Evolutionary conservation across 2,329 filamentous ascomycete species (phyloP).

Genomic region (Onygenales sp.): DNA sequence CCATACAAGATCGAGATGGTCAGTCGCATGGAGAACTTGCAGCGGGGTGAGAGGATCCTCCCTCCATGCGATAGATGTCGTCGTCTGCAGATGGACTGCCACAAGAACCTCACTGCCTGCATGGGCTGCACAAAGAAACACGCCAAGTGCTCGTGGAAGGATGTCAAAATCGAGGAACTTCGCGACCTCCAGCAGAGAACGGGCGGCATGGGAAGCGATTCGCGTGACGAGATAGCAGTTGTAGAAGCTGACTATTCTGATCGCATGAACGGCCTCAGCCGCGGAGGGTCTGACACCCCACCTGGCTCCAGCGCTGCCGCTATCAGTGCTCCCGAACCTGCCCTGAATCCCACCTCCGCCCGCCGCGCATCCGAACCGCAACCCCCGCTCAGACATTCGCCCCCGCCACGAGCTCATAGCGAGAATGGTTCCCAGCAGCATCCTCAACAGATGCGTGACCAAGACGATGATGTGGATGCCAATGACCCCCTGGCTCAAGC

Average conservation of each 20-base stretch:
- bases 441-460: slow-evolving; percentile 15
- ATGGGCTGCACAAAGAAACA: slow-evolving; percentile 85
- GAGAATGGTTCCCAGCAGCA: slow-evolving; percentile 16
- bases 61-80: slow-evolving; percentile 80
- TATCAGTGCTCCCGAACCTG: neutral
- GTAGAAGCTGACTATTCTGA: no score
- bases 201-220: neutral
- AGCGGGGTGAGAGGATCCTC: slow-evolving; percentile 63
- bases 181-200: slow-evolving; percentile 13
- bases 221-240: neutral
- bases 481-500: slow-evolving; percentile 33
- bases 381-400: slow-evolving; percentile 14
- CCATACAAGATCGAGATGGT: slow-evolving; percentile 59
- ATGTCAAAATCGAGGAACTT: slow-evolving; percentile 65
- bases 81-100: slow-evolving; percentile 67
- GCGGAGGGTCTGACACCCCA: neutral
- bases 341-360: neutral
- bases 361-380: slow-evolving; percentile 16
- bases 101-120: slow-evolving; percentile 80
- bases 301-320: neutral
- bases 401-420: slow-evolving; percentile 28
- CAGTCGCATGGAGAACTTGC: slow-evolving; percentile 63
- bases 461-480: slow-evolving; percentile 24
- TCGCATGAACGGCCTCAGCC: neutral
- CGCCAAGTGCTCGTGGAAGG: slow-evolving; percentile 77